Conservation (phyloP, 495 filamentous ascomycete genomes). For the Penicillium longicatenatum region DNA sequence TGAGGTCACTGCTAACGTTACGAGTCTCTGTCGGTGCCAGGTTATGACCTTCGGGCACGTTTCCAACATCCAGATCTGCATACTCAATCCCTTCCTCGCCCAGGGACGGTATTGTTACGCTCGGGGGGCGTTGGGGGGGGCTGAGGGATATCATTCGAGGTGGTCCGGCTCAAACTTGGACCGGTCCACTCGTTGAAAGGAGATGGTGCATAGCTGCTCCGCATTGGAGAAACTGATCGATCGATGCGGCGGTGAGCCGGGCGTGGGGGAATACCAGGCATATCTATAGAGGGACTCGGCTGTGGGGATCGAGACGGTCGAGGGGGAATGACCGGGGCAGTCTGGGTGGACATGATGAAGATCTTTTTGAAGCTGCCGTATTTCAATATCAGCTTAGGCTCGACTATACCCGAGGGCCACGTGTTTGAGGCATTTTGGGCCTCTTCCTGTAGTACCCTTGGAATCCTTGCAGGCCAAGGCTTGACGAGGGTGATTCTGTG, state of each 20-base stretch:
- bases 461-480: constrained; percentile 8
- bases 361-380: constrained; percentile 22
- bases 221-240: constrained; percentile 75
- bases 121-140: constrained; percentile 58
- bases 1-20: constrained; percentile 76
- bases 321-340: constrained; percentile 48
- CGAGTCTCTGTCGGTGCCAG: constrained; percentile 64
- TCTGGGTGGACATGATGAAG: constrained; percentile 49
- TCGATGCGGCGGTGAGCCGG: constrained; percentile 66
- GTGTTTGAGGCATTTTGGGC: constrained; percentile 13
- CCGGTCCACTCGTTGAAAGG: constrained; percentile 72
- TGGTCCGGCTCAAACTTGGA: constrained; percentile 46
- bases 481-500: neutral
- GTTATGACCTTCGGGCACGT: constrained; percentile 40
- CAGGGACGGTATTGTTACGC: constrained; percentile 78
- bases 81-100: constrained; percentile 93
- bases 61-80: constrained; percentile 57
- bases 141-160: constrained; percentile 51
- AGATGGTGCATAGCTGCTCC: constrained; percentile 78
- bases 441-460: neutral
- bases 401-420: constrained; percentile 15
- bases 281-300: constrained; percentile 34
- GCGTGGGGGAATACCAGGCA: constrained; percentile 67
- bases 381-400: constrained; percentile 21
- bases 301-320: constrained; percentile 54